Percentiles rank a stretch among this genome's conserved stretches.
phyloP scores from a whole-genome alignment of 2,329 filamentous ascomycete genomes.

The Fusarium cyanostomum region DNA sequence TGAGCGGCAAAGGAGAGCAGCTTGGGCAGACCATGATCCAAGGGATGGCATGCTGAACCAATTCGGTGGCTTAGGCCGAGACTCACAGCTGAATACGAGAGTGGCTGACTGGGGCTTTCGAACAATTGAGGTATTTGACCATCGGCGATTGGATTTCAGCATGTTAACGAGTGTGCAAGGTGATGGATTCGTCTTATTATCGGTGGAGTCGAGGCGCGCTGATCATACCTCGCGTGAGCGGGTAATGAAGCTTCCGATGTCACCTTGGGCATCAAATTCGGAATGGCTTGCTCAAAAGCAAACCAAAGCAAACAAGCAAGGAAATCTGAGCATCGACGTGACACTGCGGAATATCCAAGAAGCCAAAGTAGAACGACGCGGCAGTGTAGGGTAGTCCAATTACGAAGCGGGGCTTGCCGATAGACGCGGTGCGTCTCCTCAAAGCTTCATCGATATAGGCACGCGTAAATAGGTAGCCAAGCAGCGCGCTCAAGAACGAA shows the following conservation, averaged over 20 bases:
- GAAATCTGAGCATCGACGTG: neutral
- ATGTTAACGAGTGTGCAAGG: neutral
- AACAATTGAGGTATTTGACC: neutral
- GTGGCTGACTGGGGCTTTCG: neutral
- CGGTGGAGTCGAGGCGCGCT: neutral
- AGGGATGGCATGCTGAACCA: neutral
- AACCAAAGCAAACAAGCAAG: neutral
- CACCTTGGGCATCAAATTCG: slow-evolving; percentile 5
- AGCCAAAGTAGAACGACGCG: neutral
- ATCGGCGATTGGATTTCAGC: neutral
- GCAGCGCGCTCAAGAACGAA: neutral
- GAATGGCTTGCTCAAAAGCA: neutral
- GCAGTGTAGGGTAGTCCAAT: slow-evolving; percentile 18
- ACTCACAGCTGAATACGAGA: neutral
- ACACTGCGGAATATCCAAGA: neutral
- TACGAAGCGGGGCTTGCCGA: neutral
- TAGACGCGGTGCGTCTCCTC: neutral
- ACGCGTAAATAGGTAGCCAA: neutral
- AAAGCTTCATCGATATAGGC: neutral
- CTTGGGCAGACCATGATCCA: neutral
- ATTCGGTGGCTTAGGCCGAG: neutral
- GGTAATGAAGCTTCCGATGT: neutral
- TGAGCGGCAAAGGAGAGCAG: neutral
- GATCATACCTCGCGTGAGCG: neutral
- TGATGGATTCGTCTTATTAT: neutral